phyloP scores from a whole-genome alignment of 2,329 filamentous ascomycete genomes.

The Grosmannia huntii region DNA sequence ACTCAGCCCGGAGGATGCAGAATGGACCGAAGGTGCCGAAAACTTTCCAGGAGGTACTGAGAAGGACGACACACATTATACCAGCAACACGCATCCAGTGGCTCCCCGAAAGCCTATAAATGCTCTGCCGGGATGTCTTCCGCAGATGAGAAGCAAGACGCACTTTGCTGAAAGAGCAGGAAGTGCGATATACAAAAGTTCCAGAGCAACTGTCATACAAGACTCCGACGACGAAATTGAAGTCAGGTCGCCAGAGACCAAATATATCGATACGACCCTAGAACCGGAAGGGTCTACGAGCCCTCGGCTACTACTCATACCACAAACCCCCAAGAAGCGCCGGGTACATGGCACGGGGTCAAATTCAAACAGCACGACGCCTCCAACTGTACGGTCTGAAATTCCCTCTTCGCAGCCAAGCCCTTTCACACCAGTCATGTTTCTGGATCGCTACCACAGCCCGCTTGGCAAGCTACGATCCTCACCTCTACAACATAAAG shows the following conservation, averaged over 20 bases:
- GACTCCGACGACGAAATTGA: background rate
- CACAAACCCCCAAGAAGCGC: background rate
- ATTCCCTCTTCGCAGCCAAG: constrained; percentile 33
- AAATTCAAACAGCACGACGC: background rate
- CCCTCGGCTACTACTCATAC: background rate
- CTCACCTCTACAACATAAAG: constrained; percentile 3
- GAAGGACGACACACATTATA: background rate
- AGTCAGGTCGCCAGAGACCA: background rate
- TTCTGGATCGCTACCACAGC: constrained; percentile 26
- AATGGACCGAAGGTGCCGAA: background rate
- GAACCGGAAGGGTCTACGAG: no score
- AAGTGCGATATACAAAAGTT: background rate
- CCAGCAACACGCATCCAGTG: background rate
- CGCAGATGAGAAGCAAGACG: background rate
- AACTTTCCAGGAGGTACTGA: background rate
- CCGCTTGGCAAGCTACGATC: background rate
- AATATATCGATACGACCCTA: background rate
- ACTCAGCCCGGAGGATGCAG: constrained; percentile 5
- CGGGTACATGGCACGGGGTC: constrained; percentile 1
- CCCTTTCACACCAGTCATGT: constrained; percentile 24
- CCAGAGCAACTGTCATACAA: background rate
- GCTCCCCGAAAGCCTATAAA: background rate
- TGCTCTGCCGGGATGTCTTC: background rate
- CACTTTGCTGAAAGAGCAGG: background rate
- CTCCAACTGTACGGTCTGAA: constrained; percentile 18